These are phyloP conservation scores for Cerrena zonata DNA, from an alignment of 1,284 basidiomycete species.

Conservation along the genomic window DNA sequence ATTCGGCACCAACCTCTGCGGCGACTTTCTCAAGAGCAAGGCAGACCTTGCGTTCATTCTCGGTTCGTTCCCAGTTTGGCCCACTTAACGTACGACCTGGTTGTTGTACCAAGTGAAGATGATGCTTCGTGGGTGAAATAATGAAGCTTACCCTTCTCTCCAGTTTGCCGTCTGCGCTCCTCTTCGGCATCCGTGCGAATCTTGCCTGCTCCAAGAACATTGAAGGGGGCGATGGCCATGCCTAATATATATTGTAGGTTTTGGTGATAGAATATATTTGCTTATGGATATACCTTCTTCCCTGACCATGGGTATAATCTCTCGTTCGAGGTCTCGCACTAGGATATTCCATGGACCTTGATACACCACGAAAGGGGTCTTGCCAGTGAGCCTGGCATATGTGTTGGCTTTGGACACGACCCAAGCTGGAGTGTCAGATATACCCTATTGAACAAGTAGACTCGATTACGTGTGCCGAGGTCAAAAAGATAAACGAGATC, in stretches of 20 bases:
- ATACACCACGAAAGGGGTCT: slow-evolving; percentile 34
- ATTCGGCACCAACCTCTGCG: slow-evolving; percentile 16
- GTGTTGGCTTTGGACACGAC: slow-evolving; percentile 46
- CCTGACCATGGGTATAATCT: slow-evolving; percentile 50
- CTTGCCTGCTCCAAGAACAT: slow-evolving; percentile 39
- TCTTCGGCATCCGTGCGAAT: slow-evolving; percentile 43
- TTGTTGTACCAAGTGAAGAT: not conserved
- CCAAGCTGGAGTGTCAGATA: slow-evolving; percentile 48
- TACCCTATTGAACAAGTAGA: slow-evolving; percentile 16
- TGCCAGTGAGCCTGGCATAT: slow-evolving; percentile 41
- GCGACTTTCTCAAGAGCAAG: slow-evolving; percentile 16
- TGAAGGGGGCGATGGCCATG: slow-evolving; percentile 42
- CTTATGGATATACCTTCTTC: not conserved
- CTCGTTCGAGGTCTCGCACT: slow-evolving; percentile 44
- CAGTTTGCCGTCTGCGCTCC: slow-evolving; percentile 30
- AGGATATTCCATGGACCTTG: slow-evolving; percentile 48
- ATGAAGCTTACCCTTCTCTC: slow-evolving; percentile 28
- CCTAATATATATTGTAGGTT: slow-evolving; percentile 21
- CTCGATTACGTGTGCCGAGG: not conserved
- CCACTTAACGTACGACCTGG: slow-evolving; percentile 2
- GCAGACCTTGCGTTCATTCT: slow-evolving; percentile 25
- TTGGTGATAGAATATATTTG: not conserved
- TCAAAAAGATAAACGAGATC: not conserved
- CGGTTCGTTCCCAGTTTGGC: slow-evolving; percentile 25
- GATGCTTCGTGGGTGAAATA: not conserved